Percentiles rank a stretch among this genome's conserved stretches.
Conservation (phyloP, 306 rosid genomes). For the Castanea crenata region DNA sequence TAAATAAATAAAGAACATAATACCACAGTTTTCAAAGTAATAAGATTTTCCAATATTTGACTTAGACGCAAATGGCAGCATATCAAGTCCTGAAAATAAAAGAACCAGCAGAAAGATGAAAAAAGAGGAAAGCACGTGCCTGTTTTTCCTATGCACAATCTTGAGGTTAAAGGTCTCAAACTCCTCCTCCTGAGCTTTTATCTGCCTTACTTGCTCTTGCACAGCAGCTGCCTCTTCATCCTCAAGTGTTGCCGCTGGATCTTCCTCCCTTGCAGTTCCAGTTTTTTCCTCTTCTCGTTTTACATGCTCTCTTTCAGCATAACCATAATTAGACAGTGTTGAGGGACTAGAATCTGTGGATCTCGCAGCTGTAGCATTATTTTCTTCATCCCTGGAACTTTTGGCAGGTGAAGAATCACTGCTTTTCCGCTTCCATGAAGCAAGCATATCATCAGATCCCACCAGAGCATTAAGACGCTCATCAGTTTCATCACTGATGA, state of each 20-base stretch:
- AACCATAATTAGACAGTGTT: conserved; percentile 74
- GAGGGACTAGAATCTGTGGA: conserved; percentile 75
- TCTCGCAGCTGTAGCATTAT: conserved; percentile 51
- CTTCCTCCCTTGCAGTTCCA: conserved; percentile 68
- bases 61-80: conserved; percentile 11
- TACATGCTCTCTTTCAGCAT: conserved; percentile 65
- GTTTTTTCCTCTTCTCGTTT: conserved; percentile 69
- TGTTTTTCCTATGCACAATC: conserved; percentile 98
- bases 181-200: conserved; percentile 94
- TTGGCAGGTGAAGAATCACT: conserved; percentile 75
- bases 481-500: conserved; percentile 50
- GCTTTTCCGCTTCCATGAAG: conserved; percentile 71
- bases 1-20: background rate
- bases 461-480: conserved; percentile 50
- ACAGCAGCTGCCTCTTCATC: conserved; percentile 98
- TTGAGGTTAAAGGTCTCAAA: conserved; percentile 96
- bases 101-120: background rate
- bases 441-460: conserved; percentile 58
- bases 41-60: background rate
- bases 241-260: conserved; percentile 69
- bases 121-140: conserved; percentile 44
- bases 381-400: conserved; percentile 75
- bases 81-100: background rate
- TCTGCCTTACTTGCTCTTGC: conserved; percentile 98
- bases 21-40: background rate